Evolutionary conservation across 2,329 filamentous ascomycete genomes (phyloP), one percentile per base, ranked within the genome.

Genomic region (Fusarium oligoseptatum): DNA sequence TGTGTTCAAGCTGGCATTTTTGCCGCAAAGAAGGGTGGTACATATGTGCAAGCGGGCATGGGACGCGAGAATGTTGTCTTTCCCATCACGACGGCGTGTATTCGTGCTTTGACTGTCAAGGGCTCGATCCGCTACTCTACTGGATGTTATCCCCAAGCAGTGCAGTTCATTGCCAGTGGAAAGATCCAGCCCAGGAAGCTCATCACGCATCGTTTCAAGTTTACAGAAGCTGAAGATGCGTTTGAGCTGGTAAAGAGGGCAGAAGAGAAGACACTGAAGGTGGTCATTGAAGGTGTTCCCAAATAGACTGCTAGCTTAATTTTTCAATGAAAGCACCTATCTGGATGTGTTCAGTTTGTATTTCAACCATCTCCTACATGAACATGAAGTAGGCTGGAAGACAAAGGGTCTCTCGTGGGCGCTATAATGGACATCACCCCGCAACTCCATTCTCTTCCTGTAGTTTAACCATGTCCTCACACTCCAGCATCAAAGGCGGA

Each of bases 21-120:
- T 62, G 80, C 83, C 1, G 74, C 82, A 2, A 85, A 82, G 72
- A 84, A 83, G 66, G 87, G 87, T 0, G 88, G 86, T 0, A 88
- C 82, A 0, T 88, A 82, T 77, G 85, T 89, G 1, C 87, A 89
- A 70, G 87, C 84, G 2, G 88, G 88, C 1, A 87, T 89, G 85
- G 87, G 86, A 1, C 83, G 82, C 29, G 84, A 86, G 81, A 87
- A 86, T 57, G 83, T 89, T 14, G 76, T 84, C 1, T 89, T 89
- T 64, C 87, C 88, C 0, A 89, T 89, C 66, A 86, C 84, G 0
- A 84, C 83, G 0, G 84, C 84, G 2, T 89, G 86, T 67, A 87
- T 86, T 67, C 82, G 85, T 6, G 88, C 82, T 0, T 76, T 89
- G 56, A 85, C 78, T 4, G 81, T 89, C 69, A 85, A 86, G 62